Evolutionary conservation across 2,329 filamentous ascomycete species (phyloP).

Genomic region (Penicillium sp.): DNA sequence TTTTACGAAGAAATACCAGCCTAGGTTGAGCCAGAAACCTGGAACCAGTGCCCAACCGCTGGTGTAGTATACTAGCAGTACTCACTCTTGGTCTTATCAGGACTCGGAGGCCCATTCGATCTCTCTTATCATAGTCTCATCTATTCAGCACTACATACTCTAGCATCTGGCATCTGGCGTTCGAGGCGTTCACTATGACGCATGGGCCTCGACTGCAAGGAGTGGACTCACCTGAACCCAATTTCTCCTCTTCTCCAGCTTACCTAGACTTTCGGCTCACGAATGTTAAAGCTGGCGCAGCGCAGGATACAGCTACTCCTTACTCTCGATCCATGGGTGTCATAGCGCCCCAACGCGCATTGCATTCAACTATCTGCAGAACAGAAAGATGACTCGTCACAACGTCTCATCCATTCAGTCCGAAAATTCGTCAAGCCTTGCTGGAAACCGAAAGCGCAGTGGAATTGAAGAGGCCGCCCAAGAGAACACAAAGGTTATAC

Average conservation of each 20-base stretch:
- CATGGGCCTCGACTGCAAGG: slow-evolving; percentile 1
- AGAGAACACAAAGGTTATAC: slow-evolving; percentile 24
- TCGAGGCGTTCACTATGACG: neutral
- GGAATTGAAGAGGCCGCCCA: slow-evolving; percentile 17
- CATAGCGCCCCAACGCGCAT: slow-evolving; percentile 13
- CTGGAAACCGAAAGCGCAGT: slow-evolving; percentile 18
- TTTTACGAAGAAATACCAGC: neutral
- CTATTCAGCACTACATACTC: neutral
- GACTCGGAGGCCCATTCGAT: neutral
- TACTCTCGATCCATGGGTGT: slow-evolving; percentile 9
- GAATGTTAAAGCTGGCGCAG: neutral
- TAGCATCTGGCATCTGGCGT: neutral
- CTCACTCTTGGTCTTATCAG: neutral
- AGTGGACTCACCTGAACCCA: slow-evolving; percentile 5
- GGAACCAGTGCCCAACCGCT: slow-evolving; percentile 1
- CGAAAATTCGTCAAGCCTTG: slow-evolving; percentile 27
- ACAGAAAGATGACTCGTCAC: slow-evolving; percentile 24
- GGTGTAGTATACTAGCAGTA: neutral
- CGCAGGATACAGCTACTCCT: slow-evolving; percentile 13
- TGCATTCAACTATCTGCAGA: slow-evolving; percentile 20
- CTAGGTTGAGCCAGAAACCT: neutral
- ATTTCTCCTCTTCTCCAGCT: neutral
- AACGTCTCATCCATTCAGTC: slow-evolving; percentile 29
- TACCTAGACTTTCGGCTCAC: neutral
- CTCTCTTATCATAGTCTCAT: slow-evolving; percentile 3